Base-by-base conservation (phyloP, 371 early-diverging fungal species). In the Zychaea mexicana region DNA sequence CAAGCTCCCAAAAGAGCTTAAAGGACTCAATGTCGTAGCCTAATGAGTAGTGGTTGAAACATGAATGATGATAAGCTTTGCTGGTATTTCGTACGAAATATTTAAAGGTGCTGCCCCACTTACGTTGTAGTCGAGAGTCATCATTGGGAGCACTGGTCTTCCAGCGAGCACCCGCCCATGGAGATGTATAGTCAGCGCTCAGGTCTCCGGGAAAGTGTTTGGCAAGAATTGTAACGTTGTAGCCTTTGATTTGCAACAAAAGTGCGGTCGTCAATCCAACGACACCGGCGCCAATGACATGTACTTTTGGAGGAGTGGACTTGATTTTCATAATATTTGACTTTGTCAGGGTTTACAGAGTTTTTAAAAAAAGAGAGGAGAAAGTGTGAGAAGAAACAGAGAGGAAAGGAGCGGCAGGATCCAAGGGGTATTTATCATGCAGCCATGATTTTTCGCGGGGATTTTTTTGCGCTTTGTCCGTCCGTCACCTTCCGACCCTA, bases 151-250 rank as follows among this genome's bases (percentile, higher is more conserved):
- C 88, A 57, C 81, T 73, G 2, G 86, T 77, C 61, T 85, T 73
- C 92, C 92, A 92, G 67, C 88, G 85, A 17, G 92, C 91, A 39
- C 90, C 91, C 17, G 89, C 87, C 65, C 82, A 84, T 8, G 88
- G 84, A 10, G 89, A 86, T 0, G 89, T 82, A 69, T 88, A 91
- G 26, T 84, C 71, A n/a, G 66, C 60, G 36, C 70, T 62, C 3
- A 62, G 62, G 52, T 83, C 81, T 31, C 77, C 82, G 31, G 87
- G 87, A 54, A 85, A 84, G 24, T 82, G 77, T 31, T 82, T 76
- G n/a, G 87, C 79, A 32, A 88, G 75, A 21, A 88, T 69, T 3
- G 82, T 84, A 0, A 88, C 88, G 39, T 85, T 66, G 66, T 82
- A 86, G 9, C 85, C 82, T 57, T 79, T 72, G 62, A 74, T 68